Evolutionary conservation across 2,329 filamentous ascomycete species (phyloP).

Genomic region (Fusarium nelsonii): DNA sequence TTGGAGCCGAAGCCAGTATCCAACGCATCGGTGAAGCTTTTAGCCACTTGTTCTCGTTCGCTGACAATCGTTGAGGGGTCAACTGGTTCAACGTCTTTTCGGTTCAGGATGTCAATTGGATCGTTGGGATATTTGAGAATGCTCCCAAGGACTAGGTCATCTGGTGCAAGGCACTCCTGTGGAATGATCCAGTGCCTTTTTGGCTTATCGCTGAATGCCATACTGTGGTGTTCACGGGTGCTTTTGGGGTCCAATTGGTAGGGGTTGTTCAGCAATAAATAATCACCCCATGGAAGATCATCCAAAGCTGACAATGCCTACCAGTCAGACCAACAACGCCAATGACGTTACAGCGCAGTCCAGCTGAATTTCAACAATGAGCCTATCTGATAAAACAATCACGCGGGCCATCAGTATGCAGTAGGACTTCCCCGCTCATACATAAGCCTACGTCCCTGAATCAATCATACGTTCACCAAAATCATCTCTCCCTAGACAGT

Average conservation of each 20-base stretch:
- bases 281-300: background rate
- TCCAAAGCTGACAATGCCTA: background rate
- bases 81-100: constrained; percentile 14
- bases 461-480: background rate
- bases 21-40: constrained; percentile 27
- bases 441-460: too few species aligned
- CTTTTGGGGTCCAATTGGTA: background rate
- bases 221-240: background rate
- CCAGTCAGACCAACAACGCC: background rate
- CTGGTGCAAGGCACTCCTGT: constrained; percentile 22
- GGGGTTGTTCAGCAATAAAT: background rate
- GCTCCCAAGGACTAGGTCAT: constrained; percentile 25
- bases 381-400: background rate
- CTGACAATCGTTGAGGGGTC: constrained; percentile 9
- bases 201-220: constrained; percentile 23
- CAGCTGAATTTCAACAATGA: background rate
- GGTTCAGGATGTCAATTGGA: constrained; percentile 30
- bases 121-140: constrained; percentile 29
- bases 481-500: too few species aligned
- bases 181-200: constrained; percentile 37
- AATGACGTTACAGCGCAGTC: constrained; percentile 10
- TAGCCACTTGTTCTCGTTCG: constrained; percentile 31
- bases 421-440: background rate
- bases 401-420: background rate
- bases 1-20: constrained; percentile 19